A percentile compares a stretch with the other conserved stretches of the same genome.
Conservation (phyloP, 2,329 filamentous ascomycete species). For the Pseudopithomyces maydicus region DNA sequence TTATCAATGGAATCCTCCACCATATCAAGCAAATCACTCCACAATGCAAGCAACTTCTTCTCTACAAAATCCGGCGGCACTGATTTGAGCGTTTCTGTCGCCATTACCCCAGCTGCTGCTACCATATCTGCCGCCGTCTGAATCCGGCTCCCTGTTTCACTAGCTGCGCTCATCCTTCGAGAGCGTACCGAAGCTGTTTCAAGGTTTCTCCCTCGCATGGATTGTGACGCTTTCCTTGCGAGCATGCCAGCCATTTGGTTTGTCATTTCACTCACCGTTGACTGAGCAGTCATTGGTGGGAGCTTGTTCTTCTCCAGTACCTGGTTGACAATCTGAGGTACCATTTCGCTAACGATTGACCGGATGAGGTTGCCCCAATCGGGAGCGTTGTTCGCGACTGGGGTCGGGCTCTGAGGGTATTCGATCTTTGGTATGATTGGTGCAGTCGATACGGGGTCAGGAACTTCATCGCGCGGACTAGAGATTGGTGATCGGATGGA, state of each 20-base stretch:
- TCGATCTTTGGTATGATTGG: conserved; percentile 11
- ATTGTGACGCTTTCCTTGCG: conserved; percentile 29
- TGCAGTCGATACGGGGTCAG: conserved; percentile 14
- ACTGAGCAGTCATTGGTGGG: conserved; percentile 18
- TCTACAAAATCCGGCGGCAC: conserved; percentile 39
- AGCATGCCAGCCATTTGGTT: conserved; percentile 38
- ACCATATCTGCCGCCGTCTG: conserved; percentile 41
- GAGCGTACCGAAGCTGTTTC: conserved; percentile 30
- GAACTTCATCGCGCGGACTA: conserved; percentile 22
- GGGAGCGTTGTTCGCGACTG: conserved; percentile 14
- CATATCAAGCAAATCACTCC: conserved; percentile 40
- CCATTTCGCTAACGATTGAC: conserved; percentile 39
- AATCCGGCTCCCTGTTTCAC: conserved; percentile 35
- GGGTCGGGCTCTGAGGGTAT: conserved; percentile 3
- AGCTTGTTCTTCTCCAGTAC: conserved; percentile 34
- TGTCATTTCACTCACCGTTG: conserved; percentile 34
- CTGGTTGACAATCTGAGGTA: conserved; percentile 39
- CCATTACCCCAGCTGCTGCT: conserved; percentile 35
- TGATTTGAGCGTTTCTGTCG: conserved; percentile 32
- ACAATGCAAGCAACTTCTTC: conserved; percentile 37
- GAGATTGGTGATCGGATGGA: conserved; percentile 16
- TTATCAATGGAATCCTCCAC: conserved; percentile 39
- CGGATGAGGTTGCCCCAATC: conserved; percentile 37
- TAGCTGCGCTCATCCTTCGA: conserved; percentile 33
- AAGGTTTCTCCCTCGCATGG: conserved; percentile 27